Evolutionary conservation across 106 monocot genomes (phyloP).

Genomic region (Agapanthus africanus): DNA sequence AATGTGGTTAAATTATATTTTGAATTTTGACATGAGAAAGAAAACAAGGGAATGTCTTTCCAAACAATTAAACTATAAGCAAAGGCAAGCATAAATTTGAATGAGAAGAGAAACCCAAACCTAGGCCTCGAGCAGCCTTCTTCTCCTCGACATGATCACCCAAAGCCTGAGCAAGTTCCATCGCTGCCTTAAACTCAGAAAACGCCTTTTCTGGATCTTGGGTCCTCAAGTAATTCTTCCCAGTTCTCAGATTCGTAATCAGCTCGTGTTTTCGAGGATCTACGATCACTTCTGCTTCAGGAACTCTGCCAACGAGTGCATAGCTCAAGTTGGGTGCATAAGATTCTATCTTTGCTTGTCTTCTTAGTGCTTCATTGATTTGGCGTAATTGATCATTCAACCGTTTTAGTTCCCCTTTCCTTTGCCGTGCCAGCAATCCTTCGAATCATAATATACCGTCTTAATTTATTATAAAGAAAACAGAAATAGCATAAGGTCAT

Average conservation of each 20-base stretch:
- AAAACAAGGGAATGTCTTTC: too few species aligned
- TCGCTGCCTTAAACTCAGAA: constrained; percentile 56
- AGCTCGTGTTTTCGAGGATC: constrained; percentile 71
- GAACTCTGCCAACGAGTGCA: constrained; percentile 43
- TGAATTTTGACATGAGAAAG: too few species aligned
- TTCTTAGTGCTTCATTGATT: constrained; percentile 76
- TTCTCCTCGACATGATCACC: constrained; percentile 74
- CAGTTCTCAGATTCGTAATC: constrained; percentile 45
- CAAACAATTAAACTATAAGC: too few species aligned
- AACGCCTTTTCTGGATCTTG: constrained; percentile 69
- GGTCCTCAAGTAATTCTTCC: constrained; percentile 69
- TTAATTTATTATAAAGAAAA: too few species aligned
- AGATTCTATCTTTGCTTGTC: constrained; percentile 90
- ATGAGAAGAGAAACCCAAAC: constrained; percentile 23
- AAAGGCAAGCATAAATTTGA: too few species aligned
- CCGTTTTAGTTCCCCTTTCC: constrained; percentile 65
- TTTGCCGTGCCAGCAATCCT: constrained; percentile 81
- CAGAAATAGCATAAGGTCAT: too few species aligned
- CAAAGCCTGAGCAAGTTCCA: constrained; percentile 52
- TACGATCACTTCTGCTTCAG: constrained; percentile 59
- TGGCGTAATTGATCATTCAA: constrained; percentile 85
- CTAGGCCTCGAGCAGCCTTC: constrained; percentile 83
- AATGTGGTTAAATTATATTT: too few species aligned
- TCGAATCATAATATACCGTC: too few species aligned
- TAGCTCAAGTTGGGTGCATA: constrained; percentile 82